These are phyloP conservation scores for Phaeosphaeriaceae sp. DNA, from an alignment of 2,329 filamentous ascomycete genomes.

Conservation along the genomic window DNA sequence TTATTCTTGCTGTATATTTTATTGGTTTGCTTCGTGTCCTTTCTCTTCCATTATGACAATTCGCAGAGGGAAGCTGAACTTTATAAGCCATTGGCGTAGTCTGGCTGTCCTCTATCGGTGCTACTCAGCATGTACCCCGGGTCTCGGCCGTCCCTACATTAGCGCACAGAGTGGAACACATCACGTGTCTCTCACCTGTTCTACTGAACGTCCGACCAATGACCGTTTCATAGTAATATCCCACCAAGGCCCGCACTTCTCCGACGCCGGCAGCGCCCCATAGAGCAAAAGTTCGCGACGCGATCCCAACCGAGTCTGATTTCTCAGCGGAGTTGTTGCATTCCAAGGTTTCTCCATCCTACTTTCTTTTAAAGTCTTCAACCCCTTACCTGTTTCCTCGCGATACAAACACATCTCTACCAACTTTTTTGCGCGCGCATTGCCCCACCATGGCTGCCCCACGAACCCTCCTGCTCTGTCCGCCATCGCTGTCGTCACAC, in stretches of 20 bases:
- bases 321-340: conserved; percentile 4
- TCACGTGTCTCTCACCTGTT: not conserved
- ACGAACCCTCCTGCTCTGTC: conserved; percentile 83
- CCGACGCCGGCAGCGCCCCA: conserved; percentile 34
- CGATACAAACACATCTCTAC: not conserved
- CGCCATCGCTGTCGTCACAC: conserved; percentile 86
- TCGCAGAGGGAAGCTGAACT: not conserved
- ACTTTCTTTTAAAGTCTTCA: not conserved
- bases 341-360: not conserved
- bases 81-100: not conserved
- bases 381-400: not conserved
- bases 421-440: not conserved
- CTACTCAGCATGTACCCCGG: not conserved
- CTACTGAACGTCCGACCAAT: not conserved
- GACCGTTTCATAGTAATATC: conserved; percentile 4
- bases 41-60: not conserved
- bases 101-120: not conserved
- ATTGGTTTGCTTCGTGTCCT: not conserved
- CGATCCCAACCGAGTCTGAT: conserved; percentile 17
- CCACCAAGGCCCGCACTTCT: conserved; percentile 23
- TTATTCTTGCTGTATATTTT: too few relatives aligned
- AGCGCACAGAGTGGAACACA: not conserved
- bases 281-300: conserved; percentile 31
- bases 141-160: conserved; percentile 1
- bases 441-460: conserved; percentile 42